Conservation (phyloP, 1,139 yeast genomes). For the Meyerozyma sp. region DNA sequence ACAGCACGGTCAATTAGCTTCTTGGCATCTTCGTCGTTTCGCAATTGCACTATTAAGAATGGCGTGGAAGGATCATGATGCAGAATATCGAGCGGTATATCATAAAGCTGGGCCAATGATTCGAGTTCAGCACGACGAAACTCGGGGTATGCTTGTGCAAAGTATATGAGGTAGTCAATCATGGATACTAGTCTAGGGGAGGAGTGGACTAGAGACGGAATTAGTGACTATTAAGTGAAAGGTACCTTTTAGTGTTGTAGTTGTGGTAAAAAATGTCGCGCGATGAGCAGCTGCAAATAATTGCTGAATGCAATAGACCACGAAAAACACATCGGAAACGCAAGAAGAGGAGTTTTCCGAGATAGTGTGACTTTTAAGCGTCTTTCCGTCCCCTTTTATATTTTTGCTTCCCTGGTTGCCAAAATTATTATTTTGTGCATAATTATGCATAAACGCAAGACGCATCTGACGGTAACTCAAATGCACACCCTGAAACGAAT, state of each 20-base stretch:
- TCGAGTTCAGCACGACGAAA: constrained; percentile 82
- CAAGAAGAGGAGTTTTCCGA: neutral
- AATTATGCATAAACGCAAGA: neutral
- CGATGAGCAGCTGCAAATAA: constrained; percentile 1
- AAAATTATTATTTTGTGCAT: no score
- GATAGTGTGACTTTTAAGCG: no score
- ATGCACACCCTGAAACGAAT: neutral
- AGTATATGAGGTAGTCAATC: constrained; percentile 64
- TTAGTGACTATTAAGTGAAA: no score
- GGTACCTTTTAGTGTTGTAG: no score
- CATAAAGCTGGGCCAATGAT: constrained; percentile 66
- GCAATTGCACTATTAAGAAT: constrained; percentile 62
- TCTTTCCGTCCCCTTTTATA: no score
- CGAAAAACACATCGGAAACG: neutral
- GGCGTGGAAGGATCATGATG: constrained; percentile 60
- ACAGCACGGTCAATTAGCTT: constrained; percentile 63
- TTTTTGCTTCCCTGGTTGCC: no score
- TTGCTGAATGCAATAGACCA: no score
- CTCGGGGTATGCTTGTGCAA: constrained; percentile 79
- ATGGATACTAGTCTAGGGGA: constrained; percentile 12
- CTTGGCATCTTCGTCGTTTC: constrained; percentile 61
- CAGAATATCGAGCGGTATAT: constrained; percentile 54
- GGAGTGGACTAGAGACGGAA: neutral
- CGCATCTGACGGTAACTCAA: neutral
- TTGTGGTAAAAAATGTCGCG: neutral